Percentiles rank a stretch among this genome's conserved stretches.
Conservation (phyloP, 129 eudicot species). For the Helianthus annuus region DNA sequence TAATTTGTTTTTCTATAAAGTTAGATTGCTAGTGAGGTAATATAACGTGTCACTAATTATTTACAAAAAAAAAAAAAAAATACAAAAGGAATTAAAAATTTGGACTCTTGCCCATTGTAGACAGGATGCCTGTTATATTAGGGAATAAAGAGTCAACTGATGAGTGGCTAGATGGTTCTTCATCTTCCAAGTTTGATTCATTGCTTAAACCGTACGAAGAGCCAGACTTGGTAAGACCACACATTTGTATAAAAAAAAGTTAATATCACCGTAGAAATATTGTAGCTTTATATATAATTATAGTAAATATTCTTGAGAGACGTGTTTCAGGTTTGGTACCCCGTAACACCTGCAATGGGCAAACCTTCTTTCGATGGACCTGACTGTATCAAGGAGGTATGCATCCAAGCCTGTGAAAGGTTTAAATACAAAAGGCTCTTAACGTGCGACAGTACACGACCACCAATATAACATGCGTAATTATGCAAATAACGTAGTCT, state of each 20-base stretch:
- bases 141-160: conserved; percentile 66
- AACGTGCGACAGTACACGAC: too few relatives aligned
- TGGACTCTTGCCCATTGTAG: conserved; percentile 35
- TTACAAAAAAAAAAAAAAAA: not conserved
- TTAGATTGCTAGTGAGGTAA: not conserved
- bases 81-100: not conserved
- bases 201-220: conserved; percentile 84
- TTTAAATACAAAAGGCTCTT: too few relatives aligned
- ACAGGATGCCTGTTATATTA: conserved; percentile 92
- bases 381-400: conserved; percentile 94
- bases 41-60: not conserved
- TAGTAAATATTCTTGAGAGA: conserved; percentile 4
- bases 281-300: not conserved
- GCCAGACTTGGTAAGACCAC: conserved; percentile 67
- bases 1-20: not conserved
- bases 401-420: conserved; percentile 8
- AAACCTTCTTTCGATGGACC: conserved; percentile 93
- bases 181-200: conserved; percentile 67
- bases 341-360: conserved; percentile 92
- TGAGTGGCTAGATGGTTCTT: conserved; percentile 71
- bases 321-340: conserved; percentile 73
- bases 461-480: too few relatives aligned
- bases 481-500: too few relatives aligned
- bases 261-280: not conserved
- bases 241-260: not conserved